A percentile compares a stretch with the other conserved stretches of the same genome.
phyloP scores from a whole-genome alignment of 176 grass and related monocot species.

The Zea mays region Zm-B73-REFERENCE-NAM-5.0 NC_050103.1:7258501-7259000 shows the following conservation, averaged over 20 bases:
- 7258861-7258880: background rate
- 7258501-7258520: conserved; percentile 56
- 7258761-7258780: background rate
- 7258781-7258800: background rate
- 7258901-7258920: background rate
- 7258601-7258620: background rate
- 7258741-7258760: background rate
- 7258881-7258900: background rate
- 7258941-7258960: background rate
- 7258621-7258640: background rate
- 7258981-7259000: background rate
- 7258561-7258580: conserved; percentile 5
- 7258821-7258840: background rate
- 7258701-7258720: background rate
- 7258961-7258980: background rate
- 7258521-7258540: background rate
- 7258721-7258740: background rate
- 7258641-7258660: background rate
- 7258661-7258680: background rate
- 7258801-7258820: background rate
- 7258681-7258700: background rate
- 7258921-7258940: background rate
- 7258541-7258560: background rate
- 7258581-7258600: conserved; percentile 7
- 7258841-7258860: background rate